phyloP scores from a whole-genome alignment of 2,329 filamentous ascomycete genomes.

The Dothideomycetes sp. region DNA sequence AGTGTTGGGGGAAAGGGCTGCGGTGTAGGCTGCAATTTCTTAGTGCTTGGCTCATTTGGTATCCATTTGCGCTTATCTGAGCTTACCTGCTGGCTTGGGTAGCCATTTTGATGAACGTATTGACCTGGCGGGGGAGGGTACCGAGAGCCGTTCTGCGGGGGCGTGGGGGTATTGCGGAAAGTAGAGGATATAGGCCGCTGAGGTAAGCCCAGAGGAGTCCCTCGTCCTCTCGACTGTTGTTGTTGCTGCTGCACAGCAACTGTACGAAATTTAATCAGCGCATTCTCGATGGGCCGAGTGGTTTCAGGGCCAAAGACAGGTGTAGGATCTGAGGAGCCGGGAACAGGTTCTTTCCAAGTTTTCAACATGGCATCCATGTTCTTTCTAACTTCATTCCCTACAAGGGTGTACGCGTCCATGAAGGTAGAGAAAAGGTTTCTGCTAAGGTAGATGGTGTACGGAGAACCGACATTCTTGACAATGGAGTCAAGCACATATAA shows the following conservation, averaged over 20 bases:
- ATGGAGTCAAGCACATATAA: constrained; percentile 97
- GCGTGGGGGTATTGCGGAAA: constrained; percentile 62
- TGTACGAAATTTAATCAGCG: constrained; percentile 70
- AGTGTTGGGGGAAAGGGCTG: constrained; percentile 7
- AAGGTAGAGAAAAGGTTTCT: constrained; percentile 87
- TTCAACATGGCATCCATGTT: constrained; percentile 96
- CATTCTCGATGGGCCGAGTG: constrained; percentile 85
- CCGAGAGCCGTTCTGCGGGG: constrained; percentile 43
- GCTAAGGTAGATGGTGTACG: constrained; percentile 91
- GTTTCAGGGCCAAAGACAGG: constrained; percentile 84
- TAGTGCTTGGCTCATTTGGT: too few species aligned
- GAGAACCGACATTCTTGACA: constrained; percentile 95
- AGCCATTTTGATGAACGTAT: constrained; percentile 22
- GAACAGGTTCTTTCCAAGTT: constrained; percentile 96
- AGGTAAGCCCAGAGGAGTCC: constrained; percentile 36
- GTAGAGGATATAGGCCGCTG: constrained; percentile 35
- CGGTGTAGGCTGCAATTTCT: constrained; percentile 7
- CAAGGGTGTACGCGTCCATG: constrained; percentile 90
- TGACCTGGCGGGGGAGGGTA: constrained; percentile 24
- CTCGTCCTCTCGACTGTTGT: constrained; percentile 41
- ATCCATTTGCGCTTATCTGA: too few species aligned
- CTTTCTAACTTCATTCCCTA: constrained; percentile 69
- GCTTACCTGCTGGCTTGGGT: constrained; percentile 23
- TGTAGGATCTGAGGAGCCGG: constrained; percentile 81
- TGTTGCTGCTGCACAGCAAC: constrained; percentile 50